A percentile compares a stretch with the other conserved stretches of the same genome.
Conservation (phyloP, 352 stramenopile species). For the Globisporangium alternatum region DNA sequence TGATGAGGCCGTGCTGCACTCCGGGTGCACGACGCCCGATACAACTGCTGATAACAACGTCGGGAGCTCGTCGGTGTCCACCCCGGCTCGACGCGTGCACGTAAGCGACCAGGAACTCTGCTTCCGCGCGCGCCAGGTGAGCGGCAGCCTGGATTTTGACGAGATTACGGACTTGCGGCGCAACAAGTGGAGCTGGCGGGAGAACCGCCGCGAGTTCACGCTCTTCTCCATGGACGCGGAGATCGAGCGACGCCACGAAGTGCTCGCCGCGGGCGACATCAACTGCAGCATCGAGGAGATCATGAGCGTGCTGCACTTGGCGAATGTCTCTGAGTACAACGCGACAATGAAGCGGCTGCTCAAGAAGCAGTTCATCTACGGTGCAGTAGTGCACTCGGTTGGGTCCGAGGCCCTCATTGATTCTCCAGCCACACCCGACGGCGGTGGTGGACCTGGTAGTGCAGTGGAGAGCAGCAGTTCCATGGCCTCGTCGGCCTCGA, state of each 20-base stretch:
- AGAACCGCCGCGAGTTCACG: slow-evolving; percentile 2
- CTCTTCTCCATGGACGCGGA: slow-evolving; percentile 7
- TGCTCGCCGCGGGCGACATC: slow-evolving; percentile 10
- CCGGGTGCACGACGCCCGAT: background rate
- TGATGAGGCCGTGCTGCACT: background rate
- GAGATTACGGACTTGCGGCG: slow-evolving; percentile 2
- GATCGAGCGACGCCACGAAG: slow-evolving; percentile 7
- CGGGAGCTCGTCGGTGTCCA: background rate
- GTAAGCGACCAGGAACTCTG: slow-evolving; percentile 12
- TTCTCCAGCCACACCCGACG: background rate
- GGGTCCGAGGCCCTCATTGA: background rate
- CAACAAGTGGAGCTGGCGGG: slow-evolving; percentile 5
- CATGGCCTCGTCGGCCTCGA: background rate
- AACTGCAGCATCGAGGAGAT: slow-evolving; percentile 17
- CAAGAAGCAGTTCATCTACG: slow-evolving; percentile 34
- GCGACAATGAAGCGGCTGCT: slow-evolving; percentile 14
- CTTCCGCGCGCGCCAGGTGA: background rate
- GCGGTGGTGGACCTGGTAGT: background rate
- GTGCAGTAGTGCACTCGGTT: slow-evolving; percentile 36
- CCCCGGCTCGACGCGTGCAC: background rate
- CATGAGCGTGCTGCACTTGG: background rate
- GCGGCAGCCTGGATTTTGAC: slow-evolving; percentile 6
- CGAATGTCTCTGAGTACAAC: slow-evolving; percentile 5
- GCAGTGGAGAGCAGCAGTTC: background rate
- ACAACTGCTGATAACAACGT: background rate